Evolutionary conservation across 2,329 filamentous ascomycete genomes (phyloP).

Genomic region (Parafenestella ontariensis): DNA sequence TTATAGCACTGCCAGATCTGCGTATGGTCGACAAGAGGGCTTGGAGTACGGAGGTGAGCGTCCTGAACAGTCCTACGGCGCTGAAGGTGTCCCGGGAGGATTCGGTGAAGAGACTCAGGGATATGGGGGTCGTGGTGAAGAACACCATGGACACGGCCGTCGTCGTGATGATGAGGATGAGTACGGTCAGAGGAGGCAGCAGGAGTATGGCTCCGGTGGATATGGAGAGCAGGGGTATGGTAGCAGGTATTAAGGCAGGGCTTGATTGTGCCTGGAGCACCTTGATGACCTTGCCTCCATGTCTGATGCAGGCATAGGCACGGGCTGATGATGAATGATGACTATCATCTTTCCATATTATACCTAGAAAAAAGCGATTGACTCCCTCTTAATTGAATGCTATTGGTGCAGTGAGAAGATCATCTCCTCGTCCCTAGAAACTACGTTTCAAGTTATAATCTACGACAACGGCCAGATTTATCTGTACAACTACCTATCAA

Average conservation of each 20-base stretch:
- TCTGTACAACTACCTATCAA: too few species aligned
- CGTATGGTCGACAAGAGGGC: constrained; percentile 10
- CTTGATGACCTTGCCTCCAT: background rate
- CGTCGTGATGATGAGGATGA: constrained; percentile 20
- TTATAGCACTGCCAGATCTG: too few species aligned
- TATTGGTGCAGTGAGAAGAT: background rate
- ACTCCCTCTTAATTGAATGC: background rate
- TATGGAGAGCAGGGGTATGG: constrained; percentile 30
- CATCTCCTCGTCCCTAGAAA: too few species aligned
- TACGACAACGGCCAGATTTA: too few species aligned
- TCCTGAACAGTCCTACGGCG: constrained; percentile 15
- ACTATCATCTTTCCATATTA: background rate
- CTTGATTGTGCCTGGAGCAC: background rate
- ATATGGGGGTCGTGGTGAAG: constrained; percentile 14
- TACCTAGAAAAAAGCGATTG: background rate
- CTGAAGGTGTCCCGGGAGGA: constrained; percentile 16
- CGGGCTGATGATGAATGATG: background rate
- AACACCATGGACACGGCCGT: constrained; percentile 11
- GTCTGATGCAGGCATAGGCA: background rate
- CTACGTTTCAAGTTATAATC: too few species aligned
- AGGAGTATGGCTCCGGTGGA: constrained; percentile 25
- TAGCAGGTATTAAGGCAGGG: constrained; percentile 21
- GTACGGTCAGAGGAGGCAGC: constrained; percentile 23
- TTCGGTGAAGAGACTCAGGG: constrained; percentile 11
- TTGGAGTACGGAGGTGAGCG: constrained; percentile 17